A percentile compares a stretch with the other conserved stretches of the same genome.
phyloP scores from a whole-genome alignment of 2,329 filamentous ascomycete genomes.

The Monosporascus sp. region DNA sequence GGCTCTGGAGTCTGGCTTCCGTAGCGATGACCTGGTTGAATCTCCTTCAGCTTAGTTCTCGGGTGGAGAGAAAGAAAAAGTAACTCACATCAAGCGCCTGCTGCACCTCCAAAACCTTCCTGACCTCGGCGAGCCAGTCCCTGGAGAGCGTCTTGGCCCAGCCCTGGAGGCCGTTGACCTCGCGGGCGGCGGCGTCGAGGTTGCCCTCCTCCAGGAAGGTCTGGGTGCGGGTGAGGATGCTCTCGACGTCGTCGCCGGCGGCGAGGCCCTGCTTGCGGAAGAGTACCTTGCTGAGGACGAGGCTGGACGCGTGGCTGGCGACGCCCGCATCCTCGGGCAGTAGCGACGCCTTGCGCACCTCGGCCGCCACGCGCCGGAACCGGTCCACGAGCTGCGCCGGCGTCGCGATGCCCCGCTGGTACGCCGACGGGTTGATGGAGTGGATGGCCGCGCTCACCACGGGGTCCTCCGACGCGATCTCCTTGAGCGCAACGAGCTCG shows the following conservation, averaged over 20 bases:
- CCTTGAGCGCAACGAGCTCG: conserved; percentile 90
- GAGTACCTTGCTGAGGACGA: conserved; percentile 85
- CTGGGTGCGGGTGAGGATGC: conserved; percentile 83
- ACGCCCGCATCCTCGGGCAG: conserved; percentile 92
- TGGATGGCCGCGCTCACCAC: conserved; percentile 91
- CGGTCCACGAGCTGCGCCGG: conserved; percentile 85
- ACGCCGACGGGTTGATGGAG: conserved; percentile 90
- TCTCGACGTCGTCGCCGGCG: conserved; percentile 85
- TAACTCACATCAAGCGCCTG: conserved; percentile 80
- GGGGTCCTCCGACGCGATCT: conserved; percentile 76
- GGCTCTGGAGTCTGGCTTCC: conserved; percentile 22
- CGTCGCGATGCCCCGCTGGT: conserved; percentile 85
- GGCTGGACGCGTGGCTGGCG: conserved; percentile 86
- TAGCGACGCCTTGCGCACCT: conserved; percentile 91
- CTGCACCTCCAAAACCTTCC: conserved; percentile 88
- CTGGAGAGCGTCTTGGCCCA: conserved; percentile 94
- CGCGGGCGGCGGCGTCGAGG: conserved; percentile 81
- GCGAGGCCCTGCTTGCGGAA: conserved; percentile 91
- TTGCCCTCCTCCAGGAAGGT: conserved; percentile 88
- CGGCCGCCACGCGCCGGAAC: conserved; percentile 85
- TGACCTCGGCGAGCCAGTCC: conserved; percentile 88
- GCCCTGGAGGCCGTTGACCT: conserved; percentile 88
- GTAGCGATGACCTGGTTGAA: conserved; percentile 22
- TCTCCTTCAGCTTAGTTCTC: conserved; percentile 5
- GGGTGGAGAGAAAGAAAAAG: not conserved